These are phyloP conservation scores for Rhizomucor miehei DNA, from an alignment of 371 early-diverging fungal genomes.

Conservation along the genomic window DNA sequence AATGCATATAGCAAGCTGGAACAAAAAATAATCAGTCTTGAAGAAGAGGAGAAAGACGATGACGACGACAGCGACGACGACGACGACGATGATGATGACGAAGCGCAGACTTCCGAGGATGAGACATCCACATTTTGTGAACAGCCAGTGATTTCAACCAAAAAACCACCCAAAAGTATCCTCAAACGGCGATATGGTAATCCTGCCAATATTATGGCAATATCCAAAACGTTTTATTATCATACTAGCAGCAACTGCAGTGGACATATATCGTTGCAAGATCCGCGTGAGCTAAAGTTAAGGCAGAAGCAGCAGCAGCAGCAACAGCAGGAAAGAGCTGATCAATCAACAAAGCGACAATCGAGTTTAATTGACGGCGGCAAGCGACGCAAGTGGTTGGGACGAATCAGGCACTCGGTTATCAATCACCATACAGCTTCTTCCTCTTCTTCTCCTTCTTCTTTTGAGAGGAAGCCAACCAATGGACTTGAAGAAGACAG, in stretches of 20 bases:
- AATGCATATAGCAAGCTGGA: too few species aligned
- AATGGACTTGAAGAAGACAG: background rate
- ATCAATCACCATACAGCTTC: background rate
- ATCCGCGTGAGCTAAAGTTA: too few species aligned
- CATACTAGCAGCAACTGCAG: too few species aligned
- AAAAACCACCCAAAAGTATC: background rate
- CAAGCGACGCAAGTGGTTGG: background rate
- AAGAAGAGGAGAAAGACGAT: too few species aligned
- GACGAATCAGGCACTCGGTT: slow-evolving; percentile 1
- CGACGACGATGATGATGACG: too few species aligned
- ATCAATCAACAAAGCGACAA: background rate
- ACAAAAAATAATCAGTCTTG: too few species aligned
- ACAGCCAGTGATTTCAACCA: background rate
- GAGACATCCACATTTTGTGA: background rate
- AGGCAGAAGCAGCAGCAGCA: background rate
- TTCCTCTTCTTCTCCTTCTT: too few species aligned
- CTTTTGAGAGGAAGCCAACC: background rate
- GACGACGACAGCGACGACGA: too few species aligned
- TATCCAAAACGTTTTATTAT: too few species aligned
- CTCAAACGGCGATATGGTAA: background rate
- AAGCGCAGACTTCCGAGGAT: too few species aligned
- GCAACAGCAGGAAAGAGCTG: background rate
- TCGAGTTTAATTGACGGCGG: too few species aligned
- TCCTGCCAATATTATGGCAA: background rate
- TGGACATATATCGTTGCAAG: too few species aligned